phyloP scores from a whole-genome alignment of 2,329 filamentous ascomycete species.

The Colletotrichum agaves region DNA sequence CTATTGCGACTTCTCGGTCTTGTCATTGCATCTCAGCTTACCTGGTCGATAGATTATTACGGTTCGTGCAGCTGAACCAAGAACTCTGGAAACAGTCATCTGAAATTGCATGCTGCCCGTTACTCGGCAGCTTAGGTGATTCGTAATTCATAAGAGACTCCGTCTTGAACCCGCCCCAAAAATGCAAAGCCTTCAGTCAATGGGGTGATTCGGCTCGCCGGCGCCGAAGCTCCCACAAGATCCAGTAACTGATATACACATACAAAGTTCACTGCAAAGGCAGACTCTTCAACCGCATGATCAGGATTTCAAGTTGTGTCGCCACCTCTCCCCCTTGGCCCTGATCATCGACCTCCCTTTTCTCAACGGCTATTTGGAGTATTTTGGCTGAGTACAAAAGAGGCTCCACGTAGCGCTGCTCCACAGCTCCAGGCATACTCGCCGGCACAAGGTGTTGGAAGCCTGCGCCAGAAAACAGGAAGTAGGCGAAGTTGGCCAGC shows the following conservation, averaged over 20 bases:
- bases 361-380: conserved; percentile 46
- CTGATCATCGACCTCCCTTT: conserved; percentile 45
- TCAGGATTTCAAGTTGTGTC: conserved; percentile 55
- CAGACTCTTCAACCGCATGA: conserved; percentile 54
- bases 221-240: conserved; percentile 21
- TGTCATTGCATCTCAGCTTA: background rate
- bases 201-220: conserved; percentile 23
- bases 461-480: conserved; percentile 59
- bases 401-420: conserved; percentile 68
- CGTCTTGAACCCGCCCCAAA: conserved; percentile 24
- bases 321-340: conserved; percentile 43
- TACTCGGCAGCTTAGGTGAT: conserved; percentile 28
- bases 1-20: background rate
- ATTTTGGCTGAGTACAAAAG: conserved; percentile 56
- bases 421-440: conserved; percentile 67
- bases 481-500: conserved; percentile 69
- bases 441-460: conserved; percentile 62
- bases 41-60: too few relatives aligned
- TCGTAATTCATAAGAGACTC: conserved; percentile 37
- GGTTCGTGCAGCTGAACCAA: too few relatives aligned
- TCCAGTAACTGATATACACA: conserved; percentile 9
- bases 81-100: background rate
- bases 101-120: conserved; percentile 30
- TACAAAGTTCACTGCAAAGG: conserved; percentile 49
- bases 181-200: conserved; percentile 24